Percentiles rank a stretch among this genome's conserved stretches.
Evolutionary conservation across 148 eudicot genomes (phyloP).

Genomic region (Bassia scoparia): DNA sequence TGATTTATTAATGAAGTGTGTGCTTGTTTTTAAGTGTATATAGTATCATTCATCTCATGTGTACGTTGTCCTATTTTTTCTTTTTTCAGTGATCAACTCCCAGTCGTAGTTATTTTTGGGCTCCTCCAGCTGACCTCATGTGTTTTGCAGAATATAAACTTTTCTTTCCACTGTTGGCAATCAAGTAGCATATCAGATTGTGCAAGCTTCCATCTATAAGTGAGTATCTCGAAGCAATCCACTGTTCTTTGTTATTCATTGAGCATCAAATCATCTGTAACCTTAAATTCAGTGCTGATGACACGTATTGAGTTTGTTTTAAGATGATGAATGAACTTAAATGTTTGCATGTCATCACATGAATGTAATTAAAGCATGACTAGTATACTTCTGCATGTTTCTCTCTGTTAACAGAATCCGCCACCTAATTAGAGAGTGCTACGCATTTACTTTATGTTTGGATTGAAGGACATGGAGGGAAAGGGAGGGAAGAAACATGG

Average conservation of each 20-base stretch:
- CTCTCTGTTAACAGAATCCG: not conserved
- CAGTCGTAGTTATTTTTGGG: not conserved
- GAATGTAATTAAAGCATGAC: not conserved
- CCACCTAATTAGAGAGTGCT: not conserved
- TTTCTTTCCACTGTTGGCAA: conserved; percentile 46
- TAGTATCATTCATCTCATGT: not conserved
- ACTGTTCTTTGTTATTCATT: not conserved
- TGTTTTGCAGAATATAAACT: conserved; percentile 50
- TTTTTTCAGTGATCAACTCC: not conserved
- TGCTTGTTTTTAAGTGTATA: not conserved
- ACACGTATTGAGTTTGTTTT: not conserved
- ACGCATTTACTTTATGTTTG: too few species aligned
- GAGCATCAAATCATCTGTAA: too few species aligned
- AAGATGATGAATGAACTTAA: not conserved
- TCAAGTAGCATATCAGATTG: conserved; percentile 36
- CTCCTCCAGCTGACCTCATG: not conserved
- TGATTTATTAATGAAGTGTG: not conserved
- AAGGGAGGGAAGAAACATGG: too few species aligned
- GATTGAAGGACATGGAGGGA: too few species aligned
- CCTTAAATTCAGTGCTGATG: not conserved
- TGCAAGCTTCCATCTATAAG: conserved; percentile 72
- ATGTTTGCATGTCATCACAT: not conserved
- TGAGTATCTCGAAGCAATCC: conserved; percentile 15
- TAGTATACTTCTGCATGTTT: not conserved
- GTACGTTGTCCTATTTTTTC: not conserved